Conservation (phyloP, 78 protist genomes). For the Tieghemostelium lacteum region DNA sequence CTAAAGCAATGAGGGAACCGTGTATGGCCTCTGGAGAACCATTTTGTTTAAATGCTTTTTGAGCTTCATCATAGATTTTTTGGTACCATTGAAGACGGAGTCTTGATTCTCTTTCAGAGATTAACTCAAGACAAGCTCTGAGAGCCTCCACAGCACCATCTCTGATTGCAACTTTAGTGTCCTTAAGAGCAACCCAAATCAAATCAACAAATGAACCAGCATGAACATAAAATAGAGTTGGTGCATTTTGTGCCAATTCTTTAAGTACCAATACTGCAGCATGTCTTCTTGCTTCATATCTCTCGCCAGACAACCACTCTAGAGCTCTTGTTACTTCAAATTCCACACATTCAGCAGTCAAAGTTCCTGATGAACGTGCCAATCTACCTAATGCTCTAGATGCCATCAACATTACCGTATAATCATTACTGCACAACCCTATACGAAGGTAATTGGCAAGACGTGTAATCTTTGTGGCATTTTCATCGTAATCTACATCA, state of each 20-base stretch:
- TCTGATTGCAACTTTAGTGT: conserved; percentile 60
- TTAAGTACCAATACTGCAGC: conserved; percentile 65
- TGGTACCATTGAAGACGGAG: conserved; percentile 77
- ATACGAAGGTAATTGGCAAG: conserved; percentile 65
- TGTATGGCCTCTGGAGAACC: conserved; percentile 62
- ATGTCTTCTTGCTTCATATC: conserved; percentile 37
- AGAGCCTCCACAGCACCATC: conserved; percentile 73
- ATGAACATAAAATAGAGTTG: conserved; percentile 79
- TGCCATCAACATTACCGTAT: conserved; percentile 65
- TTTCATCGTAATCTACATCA: conserved; percentile 57
- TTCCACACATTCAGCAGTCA: conserved; percentile 78
- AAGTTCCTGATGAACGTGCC: conserved; percentile 73
- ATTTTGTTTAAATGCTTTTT: conserved; percentile 65
- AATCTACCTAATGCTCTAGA: conserved; percentile 67
- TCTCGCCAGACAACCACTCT: conserved; percentile 70
- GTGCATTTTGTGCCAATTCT: conserved; percentile 81
- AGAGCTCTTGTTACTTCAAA: conserved; percentile 74
- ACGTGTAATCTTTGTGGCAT: conserved; percentile 60
- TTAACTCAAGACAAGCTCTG: conserved; percentile 71
- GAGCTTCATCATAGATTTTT: conserved; percentile 75
- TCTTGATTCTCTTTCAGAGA: conserved; percentile 58
- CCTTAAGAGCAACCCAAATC: conserved; percentile 70
- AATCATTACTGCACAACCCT: conserved; percentile 54
- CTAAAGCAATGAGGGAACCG: conserved; percentile 55
- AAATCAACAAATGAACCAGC: conserved; percentile 66